Evolutionary conservation across 1,139 yeast genomes (phyloP), one percentile per base, ranked within the genome.

Genomic region (Insectozyma bohioensis): DNA sequence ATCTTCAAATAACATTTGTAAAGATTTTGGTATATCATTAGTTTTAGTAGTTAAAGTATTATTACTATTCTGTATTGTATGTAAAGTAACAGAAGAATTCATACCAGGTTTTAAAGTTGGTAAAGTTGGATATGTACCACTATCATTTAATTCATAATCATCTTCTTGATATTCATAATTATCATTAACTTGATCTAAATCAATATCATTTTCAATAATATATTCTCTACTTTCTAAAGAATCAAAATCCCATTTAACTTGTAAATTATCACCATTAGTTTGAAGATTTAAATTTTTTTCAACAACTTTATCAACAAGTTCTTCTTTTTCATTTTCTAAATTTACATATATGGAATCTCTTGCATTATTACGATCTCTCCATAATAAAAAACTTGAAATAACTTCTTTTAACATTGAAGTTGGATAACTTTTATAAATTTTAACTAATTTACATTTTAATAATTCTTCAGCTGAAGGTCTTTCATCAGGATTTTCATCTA

Each of bases 401-500:
- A 92, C 66, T 50, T 88, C 97, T 41, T 81, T 79, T 39, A 94
- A 58, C 1, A 76, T 59, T 2, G 69, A 39, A 0, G 86, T 83
- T 5, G 92, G 78, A 6, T 73, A 58, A 40, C 70, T 72, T 46
- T 75, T 78, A 50, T 84, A 78, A 27, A 66, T 56, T 45, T 76
- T 77, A 31, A 92, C 75, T 42, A 90, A 82, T 52, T 77, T 84
- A 35, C 90, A 74, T 51, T 81, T 86, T 32, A 78, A 58, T 30
- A 94, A 63, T 27, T 86, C 96, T 33, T 87, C 96, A 1, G 98
- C 97, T 30, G 79, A 67, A 0, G 90, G 85, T 46, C 99, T 71
- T 49, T 86, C 95, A 14, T 78, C 81, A 0, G 97, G 95, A 41
- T 84, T 86, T 58, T 94, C 98, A 56, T 92, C 97, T 31, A 94